Conservation (phyloP, 306 rosid species). For the Lablab purpureus region DNA sequence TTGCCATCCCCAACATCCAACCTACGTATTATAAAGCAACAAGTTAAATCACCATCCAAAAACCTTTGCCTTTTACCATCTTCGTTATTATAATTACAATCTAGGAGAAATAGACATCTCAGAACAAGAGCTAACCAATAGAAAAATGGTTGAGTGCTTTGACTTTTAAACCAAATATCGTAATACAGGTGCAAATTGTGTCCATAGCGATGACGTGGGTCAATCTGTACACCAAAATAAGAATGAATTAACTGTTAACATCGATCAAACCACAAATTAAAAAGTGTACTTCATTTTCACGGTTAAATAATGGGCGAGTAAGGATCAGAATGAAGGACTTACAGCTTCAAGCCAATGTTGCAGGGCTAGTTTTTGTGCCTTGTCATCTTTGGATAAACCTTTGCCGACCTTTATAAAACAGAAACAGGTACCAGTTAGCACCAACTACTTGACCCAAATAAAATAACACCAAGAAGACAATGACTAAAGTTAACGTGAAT, state of each 20-base stretch:
- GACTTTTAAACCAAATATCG: conserved; percentile 88
- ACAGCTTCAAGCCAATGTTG: conserved; percentile 99
- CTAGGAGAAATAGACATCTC: background rate
- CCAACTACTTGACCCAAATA: conserved; percentile 15
- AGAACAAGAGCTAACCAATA: conserved; percentile 65
- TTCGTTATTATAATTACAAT: background rate
- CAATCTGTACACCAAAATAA: conserved; percentile 66
- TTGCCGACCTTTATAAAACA: conserved; percentile 71
- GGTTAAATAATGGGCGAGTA: conserved; percentile 3
- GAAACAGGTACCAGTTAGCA: conserved; percentile 59
- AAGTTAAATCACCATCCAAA: conserved; percentile 26
- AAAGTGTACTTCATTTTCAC: background rate
- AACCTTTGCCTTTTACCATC: conserved; percentile 1
- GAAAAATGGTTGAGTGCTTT: conserved; percentile 92
- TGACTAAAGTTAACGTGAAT: background rate
- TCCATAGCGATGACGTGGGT: conserved; percentile 99
- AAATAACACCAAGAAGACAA: background rate
- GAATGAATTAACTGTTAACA: conserved; percentile 12
- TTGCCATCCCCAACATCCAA: conserved; percentile 93
- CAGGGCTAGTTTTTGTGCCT: conserved; percentile 91
- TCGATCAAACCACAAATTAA: background rate
- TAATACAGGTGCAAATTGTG: conserved; percentile 91
- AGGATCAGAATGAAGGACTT: conserved; percentile 37
- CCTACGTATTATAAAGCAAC: conserved; percentile 53
- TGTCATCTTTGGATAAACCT: conserved; percentile 94